Percentiles rank a stretch among this genome's conserved stretches.
phyloP scores from a whole-genome alignment of 2,329 filamentous ascomycete species.

The Apiospora saccharicola region DNA sequence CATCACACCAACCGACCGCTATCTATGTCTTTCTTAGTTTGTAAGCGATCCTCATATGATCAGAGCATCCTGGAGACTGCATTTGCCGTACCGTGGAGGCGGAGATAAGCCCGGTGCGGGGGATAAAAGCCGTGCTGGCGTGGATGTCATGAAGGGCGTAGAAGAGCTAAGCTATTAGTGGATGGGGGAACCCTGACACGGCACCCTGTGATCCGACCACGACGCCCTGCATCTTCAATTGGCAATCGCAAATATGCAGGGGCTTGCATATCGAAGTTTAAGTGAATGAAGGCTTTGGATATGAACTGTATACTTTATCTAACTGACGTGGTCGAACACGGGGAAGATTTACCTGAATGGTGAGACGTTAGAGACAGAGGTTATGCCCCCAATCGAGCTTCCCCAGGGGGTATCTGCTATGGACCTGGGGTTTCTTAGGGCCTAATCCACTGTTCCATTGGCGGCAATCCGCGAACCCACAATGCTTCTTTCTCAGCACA shows the following conservation, averaged over 20 bases:
- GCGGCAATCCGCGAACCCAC: too few relatives aligned
- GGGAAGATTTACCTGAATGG: background rate
- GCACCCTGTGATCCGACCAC: background rate
- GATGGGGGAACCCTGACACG: background rate
- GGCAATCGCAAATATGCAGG: background rate
- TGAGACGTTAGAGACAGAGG: background rate
- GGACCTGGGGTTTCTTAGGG: background rate
- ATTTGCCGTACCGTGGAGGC: background rate
- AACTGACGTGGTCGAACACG: background rate
- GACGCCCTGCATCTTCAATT: background rate
- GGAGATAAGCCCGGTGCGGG: background rate
- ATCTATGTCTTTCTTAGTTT: background rate
- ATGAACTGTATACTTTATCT: background rate
- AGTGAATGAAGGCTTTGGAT: too few relatives aligned
- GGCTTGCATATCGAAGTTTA: too few relatives aligned
- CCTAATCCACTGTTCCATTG: background rate
- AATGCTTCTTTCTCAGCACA: background rate
- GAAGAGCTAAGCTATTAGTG: background rate
- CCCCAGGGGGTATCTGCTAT: background rate
- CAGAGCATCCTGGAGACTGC: background rate
- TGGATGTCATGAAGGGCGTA: slow-evolving; percentile 72
- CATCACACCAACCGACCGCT: background rate
- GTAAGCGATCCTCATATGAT: background rate
- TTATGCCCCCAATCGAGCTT: background rate
- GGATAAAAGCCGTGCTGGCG: slow-evolving; percentile 27